Evolutionary conservation across 148 eudicot genomes (phyloP).

Genomic region (Fagopyrum esculentum): DNA sequence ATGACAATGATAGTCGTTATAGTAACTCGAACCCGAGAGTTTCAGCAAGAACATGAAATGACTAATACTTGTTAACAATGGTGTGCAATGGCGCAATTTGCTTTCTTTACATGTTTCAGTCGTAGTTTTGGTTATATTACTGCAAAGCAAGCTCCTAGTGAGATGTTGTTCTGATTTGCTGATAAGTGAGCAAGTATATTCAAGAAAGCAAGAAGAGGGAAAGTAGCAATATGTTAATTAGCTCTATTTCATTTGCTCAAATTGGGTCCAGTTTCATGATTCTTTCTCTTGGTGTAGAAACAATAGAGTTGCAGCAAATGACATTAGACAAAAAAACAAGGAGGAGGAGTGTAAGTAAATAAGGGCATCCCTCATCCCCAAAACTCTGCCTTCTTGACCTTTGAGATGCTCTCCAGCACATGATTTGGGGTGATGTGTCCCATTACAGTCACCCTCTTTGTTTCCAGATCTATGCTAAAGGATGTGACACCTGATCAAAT

Average conservation of each 20-base stretch:
- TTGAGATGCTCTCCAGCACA: constrained; percentile 74
- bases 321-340: not conserved
- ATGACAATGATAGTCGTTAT: too few relatives aligned
- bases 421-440: constrained; percentile 61
- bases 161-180: not conserved
- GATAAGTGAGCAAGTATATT: not conserved
- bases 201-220: not conserved
- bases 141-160: too few relatives aligned
- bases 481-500: constrained; percentile 49
- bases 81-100: too few relatives aligned
- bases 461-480: constrained; percentile 60
- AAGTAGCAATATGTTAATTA: not conserved
- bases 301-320: not conserved
- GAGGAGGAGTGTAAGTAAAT: not conserved
- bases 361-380: constrained; percentile 25
- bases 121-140: too few relatives aligned
- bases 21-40: too few relatives aligned
- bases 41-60: too few relatives aligned
- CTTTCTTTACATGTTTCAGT: too few relatives aligned
- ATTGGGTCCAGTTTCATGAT: not conserved
- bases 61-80: too few relatives aligned
- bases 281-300: not conserved
- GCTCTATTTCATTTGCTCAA: not conserved
- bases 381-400: constrained; percentile 65
- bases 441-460: constrained; percentile 61